Base-by-base conservation (phyloP, 176 grass and related monocot species). In the Puya raimondii region DNA sequence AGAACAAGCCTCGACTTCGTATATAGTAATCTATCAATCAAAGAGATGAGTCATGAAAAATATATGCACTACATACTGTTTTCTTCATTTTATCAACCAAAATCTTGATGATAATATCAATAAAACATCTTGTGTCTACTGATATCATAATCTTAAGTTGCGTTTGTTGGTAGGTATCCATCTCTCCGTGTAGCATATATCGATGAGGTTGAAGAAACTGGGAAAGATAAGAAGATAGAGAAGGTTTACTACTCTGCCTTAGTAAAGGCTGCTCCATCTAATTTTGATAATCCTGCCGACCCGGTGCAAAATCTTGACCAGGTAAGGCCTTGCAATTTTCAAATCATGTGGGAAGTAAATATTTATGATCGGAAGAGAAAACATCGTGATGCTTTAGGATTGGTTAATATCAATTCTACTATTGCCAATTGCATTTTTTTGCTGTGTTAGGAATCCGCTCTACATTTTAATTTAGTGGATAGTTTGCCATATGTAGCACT, bases 151-250 rank as follows among this genome's bases (percentile, higher is more conserved):
- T 15, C 54, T 59, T 17, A 59, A 59, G 16, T 59, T 59, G 20
- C 54, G 68, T 77, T 82, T 33, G 70, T 64, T 84, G 3, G 14
- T 70, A 96, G 92, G 81, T 68, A 92, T 72, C 84, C 92, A 80
- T 89, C 88, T 85, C 86, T 96, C 20, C 92, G 92, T 72, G 92
- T 96, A 26, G 92, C 92, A 47, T 96, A 91, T 75, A 91, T 89
- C 74, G 88, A 96, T 85, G 67, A 86, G 80, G 83, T 96, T 23
- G 91, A 96, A 61, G 85, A 82, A 65, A 74, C 80, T 70, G 79
- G 77, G 9, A 83, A 67, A 57, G 80, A 77, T 11, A 96, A 91
- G 75, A 83, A 88, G 84, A 91, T 87, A 70, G 86, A 91, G 80
- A 80, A 87, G 75, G 85, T 78, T 75, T 96, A 91, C 66, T 96